These are phyloP conservation scores for Phaffia rhodozyma DNA, from an alignment of 1,284 basidiomycete species.

Conservation along the genomic window DNA sequence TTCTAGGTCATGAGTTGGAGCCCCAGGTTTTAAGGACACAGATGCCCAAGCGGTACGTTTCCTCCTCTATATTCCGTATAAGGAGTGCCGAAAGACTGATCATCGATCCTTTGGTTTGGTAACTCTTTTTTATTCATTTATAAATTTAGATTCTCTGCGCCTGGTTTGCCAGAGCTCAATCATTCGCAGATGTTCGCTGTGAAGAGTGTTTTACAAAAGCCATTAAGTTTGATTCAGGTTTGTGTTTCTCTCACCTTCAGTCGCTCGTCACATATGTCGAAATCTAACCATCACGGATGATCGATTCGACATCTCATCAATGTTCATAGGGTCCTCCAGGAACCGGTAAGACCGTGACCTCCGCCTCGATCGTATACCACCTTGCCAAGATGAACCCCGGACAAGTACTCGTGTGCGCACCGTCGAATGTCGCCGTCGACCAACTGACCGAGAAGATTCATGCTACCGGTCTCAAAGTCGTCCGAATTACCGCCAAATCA, in stretches of 20 bases:
- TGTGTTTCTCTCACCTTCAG: conserved; percentile 12
- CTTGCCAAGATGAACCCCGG: conserved; percentile 99
- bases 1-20: conserved; percentile 89
- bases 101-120: conserved; percentile 20
- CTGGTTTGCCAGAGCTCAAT: conserved; percentile 93
- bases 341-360: conserved; percentile 98
- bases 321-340: conserved; percentile 70
- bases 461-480: conserved; percentile 89
- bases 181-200: conserved; percentile 99
- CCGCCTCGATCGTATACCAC: conserved; percentile 98
- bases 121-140: not conserved
- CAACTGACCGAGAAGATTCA: conserved; percentile 99
- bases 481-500: conserved; percentile 92
- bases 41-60: conserved; percentile 67
- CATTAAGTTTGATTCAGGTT: conserved; percentile 85
- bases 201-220: conserved; percentile 95
- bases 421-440: conserved; percentile 98
- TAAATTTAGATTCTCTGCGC: conserved; percentile 64
- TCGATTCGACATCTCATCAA: not conserved
- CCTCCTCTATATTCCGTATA: not conserved
- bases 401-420: conserved; percentile 96
- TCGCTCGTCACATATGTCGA: not conserved
- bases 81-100: not conserved
- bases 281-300: not conserved
- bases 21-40: conserved; percentile 61